Percentiles rank a stretch among this genome's conserved stretches.
Conservation (phyloP, 1,139 yeast genomes). For the Kodamaea sp. region DNA sequence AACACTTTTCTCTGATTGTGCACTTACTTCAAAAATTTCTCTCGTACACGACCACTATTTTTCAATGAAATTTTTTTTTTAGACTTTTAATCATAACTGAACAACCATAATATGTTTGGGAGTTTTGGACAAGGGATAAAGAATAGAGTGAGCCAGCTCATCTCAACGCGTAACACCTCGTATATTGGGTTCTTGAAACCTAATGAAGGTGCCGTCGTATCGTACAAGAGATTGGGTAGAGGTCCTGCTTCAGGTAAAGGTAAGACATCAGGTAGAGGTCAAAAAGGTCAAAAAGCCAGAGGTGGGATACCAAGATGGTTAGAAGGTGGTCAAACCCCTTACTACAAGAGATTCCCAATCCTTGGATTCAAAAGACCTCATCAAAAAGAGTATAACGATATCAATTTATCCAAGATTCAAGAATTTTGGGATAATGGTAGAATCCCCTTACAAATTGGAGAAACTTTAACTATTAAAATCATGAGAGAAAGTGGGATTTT, state of each 20-base stretch:
- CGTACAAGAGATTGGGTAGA: conserved; percentile 80
- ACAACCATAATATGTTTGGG: no score
- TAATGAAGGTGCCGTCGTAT: conserved; percentile 37
- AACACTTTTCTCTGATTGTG: no score
- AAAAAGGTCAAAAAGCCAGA: conserved; percentile 97
- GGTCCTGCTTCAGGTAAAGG: conserved; percentile 95
- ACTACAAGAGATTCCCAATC: conserved; percentile 83
- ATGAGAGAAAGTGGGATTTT: conserved; percentile 76
- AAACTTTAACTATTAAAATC: conserved; percentile 53
- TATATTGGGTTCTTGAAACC: conserved; percentile 39
- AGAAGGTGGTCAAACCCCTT: conserved; percentile 99
- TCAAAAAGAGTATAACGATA: conserved; percentile 45
- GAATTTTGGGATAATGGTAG: conserved; percentile 66
- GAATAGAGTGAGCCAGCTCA: conserved; percentile 1
- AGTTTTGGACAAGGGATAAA: neutral
- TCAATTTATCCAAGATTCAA: conserved; percentile 58
- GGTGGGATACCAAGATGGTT: conserved; percentile 88
- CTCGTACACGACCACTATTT: no score
- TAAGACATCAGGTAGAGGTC: conserved; percentile 96
- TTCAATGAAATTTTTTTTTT: no score
- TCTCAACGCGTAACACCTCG: conserved; percentile 16
- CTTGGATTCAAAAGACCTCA: conserved; percentile 73
- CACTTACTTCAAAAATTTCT: no score
- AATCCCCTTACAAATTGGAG: conserved; percentile 59
- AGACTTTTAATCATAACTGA: no score